Evolutionary conservation across 2,329 filamentous ascomycete species (phyloP).

Genomic region (Capronia americana): DNA sequence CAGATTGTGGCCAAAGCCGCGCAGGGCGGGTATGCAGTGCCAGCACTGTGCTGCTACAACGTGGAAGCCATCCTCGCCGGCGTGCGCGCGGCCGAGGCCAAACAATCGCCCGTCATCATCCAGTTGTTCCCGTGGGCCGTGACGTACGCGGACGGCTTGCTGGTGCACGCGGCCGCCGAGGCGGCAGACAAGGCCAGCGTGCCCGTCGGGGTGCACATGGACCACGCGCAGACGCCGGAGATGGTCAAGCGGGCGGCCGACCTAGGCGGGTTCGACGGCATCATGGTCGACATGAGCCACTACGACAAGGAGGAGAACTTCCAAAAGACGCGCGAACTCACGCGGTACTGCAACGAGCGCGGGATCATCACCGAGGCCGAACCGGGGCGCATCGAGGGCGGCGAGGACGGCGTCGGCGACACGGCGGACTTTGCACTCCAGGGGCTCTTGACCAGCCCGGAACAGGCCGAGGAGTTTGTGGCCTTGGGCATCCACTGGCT

Average conservation of each 20-base stretch:
- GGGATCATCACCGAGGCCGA: conserved; percentile 74
- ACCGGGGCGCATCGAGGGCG: conserved; percentile 72
- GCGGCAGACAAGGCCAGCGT: conserved; percentile 64
- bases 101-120: conserved; percentile 71
- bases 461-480: conserved; percentile 73
- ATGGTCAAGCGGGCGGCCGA: conserved; percentile 67
- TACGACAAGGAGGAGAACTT: conserved; percentile 74
- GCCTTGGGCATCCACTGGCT: conserved; percentile 74
- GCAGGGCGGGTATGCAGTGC: conserved; percentile 35
- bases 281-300: conserved; percentile 80
- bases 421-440: conserved; percentile 62
- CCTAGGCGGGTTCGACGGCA: conserved; percentile 69
- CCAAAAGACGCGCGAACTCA: conserved; percentile 66
- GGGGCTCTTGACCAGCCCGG: conserved; percentile 68
- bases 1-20: conserved; percentile 40
- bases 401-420: conserved; percentile 76
- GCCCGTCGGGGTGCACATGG: conserved; percentile 69
- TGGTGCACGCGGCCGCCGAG: conserved; percentile 63
- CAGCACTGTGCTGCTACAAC: conserved; percentile 59
- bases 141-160: conserved; percentile 65
- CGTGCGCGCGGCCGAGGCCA: conserved; percentile 71
- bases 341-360: conserved; percentile 66
- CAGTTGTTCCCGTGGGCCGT: conserved; percentile 78
- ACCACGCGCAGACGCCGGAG: conserved; percentile 66
- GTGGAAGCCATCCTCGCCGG: conserved; percentile 73